A percentile compares a stretch with the other conserved stretches of the same genome.
Evolutionary conservation across 495 filamentous ascomycete genomes (phyloP).

Genomic region (Parachaetomium inaequale): DNA sequence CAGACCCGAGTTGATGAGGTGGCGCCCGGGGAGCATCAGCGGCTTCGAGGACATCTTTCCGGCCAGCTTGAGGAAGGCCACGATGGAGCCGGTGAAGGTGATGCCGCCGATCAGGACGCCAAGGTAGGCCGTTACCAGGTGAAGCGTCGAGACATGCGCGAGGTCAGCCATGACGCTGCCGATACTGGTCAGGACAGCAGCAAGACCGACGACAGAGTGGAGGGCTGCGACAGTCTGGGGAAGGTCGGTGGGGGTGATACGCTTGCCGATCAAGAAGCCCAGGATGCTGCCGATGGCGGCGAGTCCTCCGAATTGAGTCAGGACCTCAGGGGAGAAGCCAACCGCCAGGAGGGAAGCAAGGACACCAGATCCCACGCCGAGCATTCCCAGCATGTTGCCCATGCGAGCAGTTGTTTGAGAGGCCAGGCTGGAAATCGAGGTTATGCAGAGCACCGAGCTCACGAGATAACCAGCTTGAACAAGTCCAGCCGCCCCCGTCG

Average conservation of each 20-base stretch:
- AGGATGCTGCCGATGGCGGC: constrained; percentile 61
- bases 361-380: constrained; percentile 73
- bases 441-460: constrained; percentile 73
- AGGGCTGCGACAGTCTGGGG: constrained; percentile 78
- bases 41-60: constrained; percentile 73
- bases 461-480: constrained; percentile 78
- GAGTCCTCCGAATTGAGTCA: constrained; percentile 69
- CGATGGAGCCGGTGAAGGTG: constrained; percentile 79
- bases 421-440: constrained; percentile 66
- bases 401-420: constrained; percentile 73
- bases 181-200: constrained; percentile 76
- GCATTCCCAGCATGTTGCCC: constrained; percentile 76
- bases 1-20: constrained; percentile 65
- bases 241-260: constrained; percentile 75
- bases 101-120: constrained; percentile 78
- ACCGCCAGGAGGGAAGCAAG: constrained; percentile 72
- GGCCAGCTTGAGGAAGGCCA: constrained; percentile 76
- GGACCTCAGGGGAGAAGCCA: constrained; percentile 68
- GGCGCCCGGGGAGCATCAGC: constrained; percentile 62
- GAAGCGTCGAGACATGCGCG: constrained; percentile 62
- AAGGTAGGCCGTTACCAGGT: constrained; percentile 74
- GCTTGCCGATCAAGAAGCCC: constrained; percentile 69
- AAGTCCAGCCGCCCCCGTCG: constrained; percentile 72
- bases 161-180: constrained; percentile 72
- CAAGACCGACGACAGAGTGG: constrained; percentile 78